Evolutionary conservation across 495 filamentous ascomycete species (phyloP).

Genomic region (Penicillium turbatum): DNA sequence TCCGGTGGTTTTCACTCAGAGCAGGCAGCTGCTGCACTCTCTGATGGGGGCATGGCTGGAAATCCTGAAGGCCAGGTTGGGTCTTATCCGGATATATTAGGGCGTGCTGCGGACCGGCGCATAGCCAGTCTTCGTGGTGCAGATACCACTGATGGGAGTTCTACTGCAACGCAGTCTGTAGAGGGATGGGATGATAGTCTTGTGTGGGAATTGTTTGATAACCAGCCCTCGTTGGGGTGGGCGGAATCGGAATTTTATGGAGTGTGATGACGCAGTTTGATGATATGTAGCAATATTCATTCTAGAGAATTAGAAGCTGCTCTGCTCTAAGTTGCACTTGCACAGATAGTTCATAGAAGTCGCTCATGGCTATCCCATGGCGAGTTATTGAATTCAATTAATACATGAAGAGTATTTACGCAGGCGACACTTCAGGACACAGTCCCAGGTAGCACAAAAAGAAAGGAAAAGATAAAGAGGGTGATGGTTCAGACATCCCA

Average conservation of each 20-base stretch:
- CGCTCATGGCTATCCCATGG: not conserved
- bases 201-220: slow-evolving; percentile 33
- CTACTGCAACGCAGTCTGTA: slow-evolving; percentile 9
- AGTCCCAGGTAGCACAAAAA: slow-evolving; percentile 15
- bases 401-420: slow-evolving; percentile 26
- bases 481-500: slow-evolving; percentile 20
- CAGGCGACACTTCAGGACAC: slow-evolving; percentile 17
- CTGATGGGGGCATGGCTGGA: not conserved
- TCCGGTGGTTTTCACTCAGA: not conserved
- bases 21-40: not conserved
- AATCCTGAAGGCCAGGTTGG: not conserved
- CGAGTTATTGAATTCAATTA: slow-evolving; percentile 12
- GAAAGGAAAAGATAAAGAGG: slow-evolving; percentile 12
- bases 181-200: slow-evolving; percentile 30
- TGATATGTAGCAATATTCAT: not conserved
- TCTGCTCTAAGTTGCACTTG: too few relatives aligned
- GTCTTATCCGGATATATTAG: slow-evolving; percentile 7
- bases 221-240: slow-evolving; percentile 32
- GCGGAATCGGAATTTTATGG: slow-evolving; percentile 27
- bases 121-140: slow-evolving; percentile 1
- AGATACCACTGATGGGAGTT: not conserved
- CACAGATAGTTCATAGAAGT: not conserved
- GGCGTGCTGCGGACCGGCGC: not conserved
- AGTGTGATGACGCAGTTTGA: slow-evolving; percentile 19
- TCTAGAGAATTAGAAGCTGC: not conserved